Base-by-base conservation (phyloP, 108 stramenopile genomes). In the Nitzschia putrida region DNA sequence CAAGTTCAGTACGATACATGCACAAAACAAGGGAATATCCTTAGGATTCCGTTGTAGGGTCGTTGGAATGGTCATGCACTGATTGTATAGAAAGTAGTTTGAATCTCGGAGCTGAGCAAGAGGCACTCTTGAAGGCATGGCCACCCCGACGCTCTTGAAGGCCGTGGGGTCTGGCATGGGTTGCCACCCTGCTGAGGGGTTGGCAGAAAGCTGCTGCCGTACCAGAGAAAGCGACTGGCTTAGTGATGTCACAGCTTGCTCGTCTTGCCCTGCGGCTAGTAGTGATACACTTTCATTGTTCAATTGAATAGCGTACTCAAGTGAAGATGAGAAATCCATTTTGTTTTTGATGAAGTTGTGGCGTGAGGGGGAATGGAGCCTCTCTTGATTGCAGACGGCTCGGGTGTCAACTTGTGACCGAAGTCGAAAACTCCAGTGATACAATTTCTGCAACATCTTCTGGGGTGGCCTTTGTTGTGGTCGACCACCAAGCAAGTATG, bases 1-100 rank as follows among this genome's bases (percentile, higher is more conserved):
- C 14, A 54, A 45, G 37, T 66, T 53, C 66, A 66, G 34, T 2
- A 66, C 52, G 11, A 66, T 66, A n/a, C 66, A 66, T 9, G 66
- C 34, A 10, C 37, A n/a, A 24, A 34, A 54, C 18, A 49, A 38
- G 3, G 51, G 25, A 5, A 66, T 25, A 26, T 16, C 14, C 12
- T 22, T 34, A 0, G 44, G 21, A 22, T 39, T 54, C 11, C 13
- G 29, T 29, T 66, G 50, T 9, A 39, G 66, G 52, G 11, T 53
- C 7, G 25, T 24, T 29, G 26, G 52, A 53, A 66, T 24, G 13
- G 18, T 39, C 34, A 66, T 40, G 50, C 38, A 38, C 18, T 25
- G 38, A 20, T 39, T 53, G 53, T 66, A 66, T 7, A 66, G 52
- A 52, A 66, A 66, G 51, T 66, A 66, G 26, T 54, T 53, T 6